Evolutionary conservation across 495 filamentous ascomycete species (phyloP).

Genomic region (Aspergillus mulundensis): DNA sequence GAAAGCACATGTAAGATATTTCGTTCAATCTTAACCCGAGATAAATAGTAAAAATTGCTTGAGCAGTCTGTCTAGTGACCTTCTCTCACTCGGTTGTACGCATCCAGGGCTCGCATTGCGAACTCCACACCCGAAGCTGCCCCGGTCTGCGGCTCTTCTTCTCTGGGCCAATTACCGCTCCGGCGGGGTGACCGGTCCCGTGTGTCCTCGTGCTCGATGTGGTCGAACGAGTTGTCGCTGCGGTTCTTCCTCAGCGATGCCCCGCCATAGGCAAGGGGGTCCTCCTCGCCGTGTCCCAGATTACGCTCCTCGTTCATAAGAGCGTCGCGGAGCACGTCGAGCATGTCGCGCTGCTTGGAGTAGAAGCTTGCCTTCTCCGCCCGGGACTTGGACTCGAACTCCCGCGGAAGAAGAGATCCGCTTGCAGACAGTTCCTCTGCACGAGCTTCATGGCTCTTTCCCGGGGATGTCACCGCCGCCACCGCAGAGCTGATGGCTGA

Average conservation of each 20-base stretch:
- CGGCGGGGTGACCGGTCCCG: conserved; percentile 26
- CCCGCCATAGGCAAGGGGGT: conserved; percentile 44
- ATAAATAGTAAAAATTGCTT: neutral
- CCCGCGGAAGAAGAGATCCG: conserved; percentile 62
- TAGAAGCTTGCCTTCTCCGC: conserved; percentile 68
- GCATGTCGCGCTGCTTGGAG: conserved; percentile 65
- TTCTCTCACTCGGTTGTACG: conserved; percentile 16
- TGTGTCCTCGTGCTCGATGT: conserved; percentile 69
- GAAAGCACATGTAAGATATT: neutral
- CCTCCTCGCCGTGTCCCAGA: conserved; percentile 35
- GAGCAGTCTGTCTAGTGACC: neutral
- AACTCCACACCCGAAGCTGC: conserved; percentile 31
- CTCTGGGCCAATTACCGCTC: conserved; percentile 37
- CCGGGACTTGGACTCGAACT: conserved; percentile 50
- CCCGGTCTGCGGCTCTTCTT: conserved; percentile 19
- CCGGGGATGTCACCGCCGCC: conserved; percentile 40
- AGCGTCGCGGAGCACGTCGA: conserved; percentile 66
- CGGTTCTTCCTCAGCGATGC: conserved; percentile 62
- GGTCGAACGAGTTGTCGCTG: conserved; percentile 78
- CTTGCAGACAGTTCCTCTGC: conserved; percentile 53
- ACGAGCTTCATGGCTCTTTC: conserved; percentile 44
- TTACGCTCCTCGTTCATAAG: conserved; percentile 67
- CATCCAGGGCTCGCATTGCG: conserved; percentile 28
- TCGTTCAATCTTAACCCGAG: neutral
- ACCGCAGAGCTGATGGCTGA: conserved; percentile 63